phyloP scores from a whole-genome alignment of 371 early-diverging fungal genomes.

The Thermomucor indicae-seudaticae region DNA sequence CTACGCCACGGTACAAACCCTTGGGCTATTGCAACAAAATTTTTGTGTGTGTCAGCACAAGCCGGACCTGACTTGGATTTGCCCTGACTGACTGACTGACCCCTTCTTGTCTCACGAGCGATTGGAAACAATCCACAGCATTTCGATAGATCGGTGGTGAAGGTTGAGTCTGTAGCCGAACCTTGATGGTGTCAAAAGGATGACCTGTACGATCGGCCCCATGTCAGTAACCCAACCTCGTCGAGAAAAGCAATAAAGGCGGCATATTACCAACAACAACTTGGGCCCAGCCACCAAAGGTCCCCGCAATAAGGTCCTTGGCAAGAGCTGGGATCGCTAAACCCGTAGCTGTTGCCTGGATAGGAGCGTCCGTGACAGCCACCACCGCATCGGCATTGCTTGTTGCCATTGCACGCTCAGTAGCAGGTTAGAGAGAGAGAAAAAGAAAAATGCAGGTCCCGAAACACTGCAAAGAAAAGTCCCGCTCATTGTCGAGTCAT shows the following conservation, averaged over 20 bases:
- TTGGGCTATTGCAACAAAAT: conserved; percentile 30
- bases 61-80: too few relatives aligned
- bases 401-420: too few relatives aligned
- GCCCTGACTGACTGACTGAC: conserved; percentile 34
- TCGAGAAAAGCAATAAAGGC: background rate
- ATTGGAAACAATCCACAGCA: conserved; percentile 69
- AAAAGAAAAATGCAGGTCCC: too few relatives aligned
- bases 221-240: background rate
- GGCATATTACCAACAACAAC: conserved; percentile 75
- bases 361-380: background rate
- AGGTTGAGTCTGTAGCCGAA: conserved; percentile 79
- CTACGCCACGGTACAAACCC: conserved; percentile 82
- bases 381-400: too few relatives aligned
- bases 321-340: conserved; percentile 45
- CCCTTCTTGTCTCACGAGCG: conserved; percentile 72
- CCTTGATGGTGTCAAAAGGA: conserved; percentile 79
- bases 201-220: conserved; percentile 58
- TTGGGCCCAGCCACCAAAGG: conserved; percentile 86
- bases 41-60: background rate
- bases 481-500: too few relatives aligned
- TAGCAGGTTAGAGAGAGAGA: too few relatives aligned
- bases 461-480: too few relatives aligned
- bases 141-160: conserved; percentile 64
- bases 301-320: conserved; percentile 74
- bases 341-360: background rate